Base-by-base conservation (phyloP, 352 stramenopile species). In the Lagenidium giganteum region DNA sequence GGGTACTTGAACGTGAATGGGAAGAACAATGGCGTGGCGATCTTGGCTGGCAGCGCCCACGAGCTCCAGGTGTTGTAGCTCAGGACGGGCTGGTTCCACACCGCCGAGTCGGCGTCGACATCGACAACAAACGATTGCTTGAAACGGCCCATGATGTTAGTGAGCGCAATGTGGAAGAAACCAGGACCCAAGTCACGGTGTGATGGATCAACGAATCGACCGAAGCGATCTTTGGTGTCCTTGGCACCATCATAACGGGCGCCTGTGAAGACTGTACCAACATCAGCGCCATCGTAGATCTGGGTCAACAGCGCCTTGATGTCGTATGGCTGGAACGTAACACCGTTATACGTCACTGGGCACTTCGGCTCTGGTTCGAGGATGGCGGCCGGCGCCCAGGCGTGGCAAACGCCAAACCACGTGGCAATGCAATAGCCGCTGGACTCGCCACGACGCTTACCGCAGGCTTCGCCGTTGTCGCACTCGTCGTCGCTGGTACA, bases 41-140 rank as follows among this genome's bases (percentile, higher is more conserved):
- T n/a, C n/a, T n/a, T n/a, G n/a, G n/a, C n/a, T n/a, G n/a, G n/a
- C n/a, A n/a, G n/a, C n/a, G n/a, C n/a, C n/a, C n/a, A n/a, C n/a
- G n/a, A n/a, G n/a, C n/a, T n/a, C n/a, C n/a, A n/a, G n/a, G n/a
- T n/a, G n/a, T 67, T 42, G 45, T 74, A 77, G 38, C 64, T 61
- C 28, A 66, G 56, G 30, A 87, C 58, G 7, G 71, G 71, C 41
- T 82, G 67, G 59, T 87, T 84, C 69, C 71, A 84, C n/a, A 85
- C 70, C 40, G 72, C 40, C 0, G 35, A 25, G 18, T 54, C 59
- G 3, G 60, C 52, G 1, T 44, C 40, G 1, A 73, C 55, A 33
- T 86, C 73, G 4, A 65, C 42, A 2, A 86, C 42, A 43, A 82
- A 79, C 2, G 57, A 41, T 9, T 47, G 2, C 12, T 68, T 67